Conservation (phyloP, 2,329 filamentous ascomycete genomes). For the Nemania serpens region DNA sequence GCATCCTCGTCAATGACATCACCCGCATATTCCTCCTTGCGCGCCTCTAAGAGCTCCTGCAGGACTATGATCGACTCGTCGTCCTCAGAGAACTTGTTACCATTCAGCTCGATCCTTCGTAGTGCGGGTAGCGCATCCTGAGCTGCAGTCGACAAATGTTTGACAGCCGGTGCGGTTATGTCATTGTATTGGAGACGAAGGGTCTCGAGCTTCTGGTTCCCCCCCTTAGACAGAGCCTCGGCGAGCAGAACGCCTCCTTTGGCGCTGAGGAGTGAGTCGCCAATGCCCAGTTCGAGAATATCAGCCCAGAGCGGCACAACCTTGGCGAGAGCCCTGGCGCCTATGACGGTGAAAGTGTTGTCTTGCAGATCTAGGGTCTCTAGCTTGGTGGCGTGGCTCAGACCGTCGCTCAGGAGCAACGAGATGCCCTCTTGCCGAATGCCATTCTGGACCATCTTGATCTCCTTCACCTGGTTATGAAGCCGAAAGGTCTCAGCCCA, state of each 20-base stretch:
- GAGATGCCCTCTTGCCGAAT: constrained; percentile 93
- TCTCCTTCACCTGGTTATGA: constrained; percentile 77
- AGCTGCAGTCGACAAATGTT: constrained; percentile 70
- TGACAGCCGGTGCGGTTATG: constrained; percentile 77
- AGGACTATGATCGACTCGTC: constrained; percentile 73
- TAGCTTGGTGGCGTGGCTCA: constrained; percentile 71
- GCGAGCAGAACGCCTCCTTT: constrained; percentile 78
- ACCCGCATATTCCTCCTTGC: constrained; percentile 75
- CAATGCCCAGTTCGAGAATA: constrained; percentile 82
- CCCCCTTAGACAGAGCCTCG: constrained; percentile 71
- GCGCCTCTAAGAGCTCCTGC: constrained; percentile 72
- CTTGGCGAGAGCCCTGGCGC: constrained; percentile 76
- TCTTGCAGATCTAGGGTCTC: constrained; percentile 89
- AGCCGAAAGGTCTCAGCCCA: constrained; percentile 89
- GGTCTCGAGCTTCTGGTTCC: constrained; percentile 78
- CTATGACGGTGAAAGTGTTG: constrained; percentile 89
- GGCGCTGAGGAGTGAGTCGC: constrained; percentile 82
- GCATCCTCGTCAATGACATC: constrained; percentile 73
- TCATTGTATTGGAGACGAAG: constrained; percentile 93
- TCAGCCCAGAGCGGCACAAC: constrained; percentile 75
- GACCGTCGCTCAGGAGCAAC: constrained; percentile 76
- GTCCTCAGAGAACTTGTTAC: constrained; percentile 91
- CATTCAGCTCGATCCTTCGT: constrained; percentile 89
- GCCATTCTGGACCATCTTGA: constrained; percentile 99
- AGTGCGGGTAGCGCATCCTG: constrained; percentile 72